Evolutionary conservation across 169 alveolate genomes (phyloP).

Genomic region (Plasmodium coatneyi): DNA sequence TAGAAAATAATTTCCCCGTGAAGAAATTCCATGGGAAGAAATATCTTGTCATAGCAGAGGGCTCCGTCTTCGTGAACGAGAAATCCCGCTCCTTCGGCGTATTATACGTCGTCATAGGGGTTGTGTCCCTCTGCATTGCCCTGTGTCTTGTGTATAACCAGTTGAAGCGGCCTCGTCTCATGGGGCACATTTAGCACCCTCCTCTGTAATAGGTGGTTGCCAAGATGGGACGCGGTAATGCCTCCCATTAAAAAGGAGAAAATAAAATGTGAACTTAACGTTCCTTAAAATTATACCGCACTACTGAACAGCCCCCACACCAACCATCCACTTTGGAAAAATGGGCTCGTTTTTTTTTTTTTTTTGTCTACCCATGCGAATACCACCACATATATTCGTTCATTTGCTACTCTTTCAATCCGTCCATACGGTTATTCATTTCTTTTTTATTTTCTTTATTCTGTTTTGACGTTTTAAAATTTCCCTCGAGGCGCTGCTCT

Average conservation of each 20-base stretch:
- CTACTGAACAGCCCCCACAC: background rate
- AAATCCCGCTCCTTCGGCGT: constrained; percentile 53
- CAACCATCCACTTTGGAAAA: background rate
- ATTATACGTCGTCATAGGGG: constrained; percentile 27
- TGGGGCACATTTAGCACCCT: constrained; percentile 29
- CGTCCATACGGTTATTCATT: background rate
- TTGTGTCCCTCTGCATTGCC: constrained; percentile 34
- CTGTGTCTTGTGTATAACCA: constrained; percentile 49
- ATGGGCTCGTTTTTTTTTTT: background rate
- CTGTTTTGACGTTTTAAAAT: background rate
- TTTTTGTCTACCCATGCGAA: background rate
- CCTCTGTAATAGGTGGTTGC: no score
- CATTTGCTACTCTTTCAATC: background rate
- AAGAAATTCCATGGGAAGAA: constrained; percentile 82
- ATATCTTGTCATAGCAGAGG: constrained; percentile 76
- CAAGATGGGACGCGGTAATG: background rate
- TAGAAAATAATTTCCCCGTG: constrained; percentile 80
- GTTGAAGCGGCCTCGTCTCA: constrained; percentile 26
- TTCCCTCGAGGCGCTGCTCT: background rate
- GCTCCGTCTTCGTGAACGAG: constrained; percentile 55
- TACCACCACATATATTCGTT: background rate
- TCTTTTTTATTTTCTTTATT: background rate
- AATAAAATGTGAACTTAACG: background rate
- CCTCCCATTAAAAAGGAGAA: background rate
- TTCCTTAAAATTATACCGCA: background rate